phyloP scores from a whole-genome alignment of 805 yeast genomes.

The Ascoidea asiatica region DNA sequence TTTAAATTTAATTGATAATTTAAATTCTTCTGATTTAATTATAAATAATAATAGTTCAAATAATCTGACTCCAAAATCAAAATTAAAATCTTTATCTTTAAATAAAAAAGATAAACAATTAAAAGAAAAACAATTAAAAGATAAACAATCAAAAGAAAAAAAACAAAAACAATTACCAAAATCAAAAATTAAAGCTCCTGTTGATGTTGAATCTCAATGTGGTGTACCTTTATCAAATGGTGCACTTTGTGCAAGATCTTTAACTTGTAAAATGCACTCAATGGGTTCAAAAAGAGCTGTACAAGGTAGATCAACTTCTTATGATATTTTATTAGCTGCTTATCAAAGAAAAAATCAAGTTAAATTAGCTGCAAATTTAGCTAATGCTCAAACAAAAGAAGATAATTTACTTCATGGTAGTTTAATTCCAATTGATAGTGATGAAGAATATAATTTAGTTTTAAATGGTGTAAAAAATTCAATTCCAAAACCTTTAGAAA shows the following conservation, averaged over 20 bases:
- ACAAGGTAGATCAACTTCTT: constrained; percentile 84
- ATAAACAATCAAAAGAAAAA: constrained; percentile 11
- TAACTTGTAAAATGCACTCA: constrained; percentile 95
- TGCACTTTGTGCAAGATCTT: constrained; percentile 89
- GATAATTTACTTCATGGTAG: constrained; percentile 44
- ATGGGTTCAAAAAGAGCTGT: constrained; percentile 98
- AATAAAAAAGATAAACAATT: constrained; percentile 12
- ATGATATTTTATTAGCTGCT: constrained; percentile 74
- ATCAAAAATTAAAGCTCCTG: constrained; percentile 64
- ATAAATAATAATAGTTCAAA: constrained; percentile 8
- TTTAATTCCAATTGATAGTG: constrained; percentile 51
- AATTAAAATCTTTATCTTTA: constrained; percentile 7
- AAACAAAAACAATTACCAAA: constrained; percentile 20
- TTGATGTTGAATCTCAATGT: constrained; percentile 88
- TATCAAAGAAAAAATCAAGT: constrained; percentile 91
- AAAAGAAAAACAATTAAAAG: constrained; percentile 10
- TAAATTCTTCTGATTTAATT: constrained; percentile 7
- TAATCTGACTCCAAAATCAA: constrained; percentile 9
- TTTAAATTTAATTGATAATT: constrained; percentile 9
- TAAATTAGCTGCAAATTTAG: constrained; percentile 70
- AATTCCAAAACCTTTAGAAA: constrained; percentile 72
- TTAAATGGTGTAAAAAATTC: constrained; percentile 78
- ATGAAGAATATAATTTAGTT: constrained; percentile 87
- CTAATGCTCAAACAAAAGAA: constrained; percentile 64
- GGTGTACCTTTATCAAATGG: constrained; percentile 92